Base-by-base conservation (phyloP, 2,329 filamentous ascomycete species). In the Thelonectria rubi region DNA sequence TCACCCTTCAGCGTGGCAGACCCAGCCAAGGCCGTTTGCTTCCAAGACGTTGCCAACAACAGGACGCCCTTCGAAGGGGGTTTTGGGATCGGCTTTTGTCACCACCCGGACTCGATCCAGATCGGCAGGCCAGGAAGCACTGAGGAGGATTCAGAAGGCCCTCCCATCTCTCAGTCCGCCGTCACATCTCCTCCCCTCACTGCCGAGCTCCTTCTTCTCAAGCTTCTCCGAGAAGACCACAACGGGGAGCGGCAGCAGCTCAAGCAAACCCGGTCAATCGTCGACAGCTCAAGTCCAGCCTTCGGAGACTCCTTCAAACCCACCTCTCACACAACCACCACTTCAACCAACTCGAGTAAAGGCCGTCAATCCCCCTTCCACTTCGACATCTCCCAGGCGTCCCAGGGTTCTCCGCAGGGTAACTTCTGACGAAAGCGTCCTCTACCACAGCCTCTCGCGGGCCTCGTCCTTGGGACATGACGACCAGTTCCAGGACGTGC, bases 401-500 rank as follows among this genome's bases (percentile, higher is more conserved):
- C 73, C 72, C 39, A 69, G 57, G n/a, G 58, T 68, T 46, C 70
- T 74, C 37, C 76, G 70, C 34, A 74, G 71, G 58, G 76, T 74
- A 11, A 78, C 76, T 8, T 79, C 77, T 18, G 91, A 97, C 73
- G 90, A 93, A 60, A 95, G 92, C 5, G 78, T 96, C 62, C 82
- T 95, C 15, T 90, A 91, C 68, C 88, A 92, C 67, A 88, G 87
- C 5, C 80, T 93, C 3, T 97, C 94, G 0, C 84, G 88, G 24
- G 88, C 91, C 1, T 95, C 93, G 0, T 96, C 93, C 0, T 83
- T 96, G 1, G 94, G 94, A 2, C 92, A 97, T 72, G 92, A 94
- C 69, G 87, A 87, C 40, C 85, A 89, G 46, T 98, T 95, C 75
- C 86, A 91, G 51, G 83, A 95, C 75, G 88, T 97, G 12, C 87